Evolutionary conservation across 2,329 filamentous ascomycete species (phyloP), one percentile per base, ranked within the genome.

Genomic region (Fusarium nodosum): DNA sequence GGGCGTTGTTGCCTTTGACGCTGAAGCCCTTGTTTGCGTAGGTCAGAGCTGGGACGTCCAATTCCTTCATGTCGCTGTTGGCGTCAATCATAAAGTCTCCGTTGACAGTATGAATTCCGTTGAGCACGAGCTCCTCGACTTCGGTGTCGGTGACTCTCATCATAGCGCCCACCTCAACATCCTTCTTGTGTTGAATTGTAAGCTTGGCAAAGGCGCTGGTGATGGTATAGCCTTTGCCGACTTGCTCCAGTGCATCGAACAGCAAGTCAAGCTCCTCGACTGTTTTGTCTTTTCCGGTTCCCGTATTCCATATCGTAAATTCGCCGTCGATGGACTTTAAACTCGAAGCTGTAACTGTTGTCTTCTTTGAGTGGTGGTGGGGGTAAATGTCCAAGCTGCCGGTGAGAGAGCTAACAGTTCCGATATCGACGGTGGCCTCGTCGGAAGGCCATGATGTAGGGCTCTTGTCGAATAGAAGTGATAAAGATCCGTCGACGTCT

Each of bases 321-420:
- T 31, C 67, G 13, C 74, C 74, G 3, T 67, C 67, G 2, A 76
- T 44, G 10, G 61, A 69, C 48, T 72, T 68, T 7, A 76, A 65
- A 16, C 56, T 68, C 18, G 70, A 50, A 9, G 65, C 74, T 24
- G 66, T 62, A 3, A 75, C 60, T 4, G 56, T 61, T 6, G 73
- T 76, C 60, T 74, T 74, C 44, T 74, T 71, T 6, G 71, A 73
- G 7, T 59, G 41, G 12, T 62, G 51, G 20, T 73, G 60, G 22
- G 74, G 72, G 62, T 76, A 76, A 11, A 76, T 74, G 8, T 75
- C 69, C 7, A 76, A 34, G 41, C 71, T 63, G 11, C 73, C 72
- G 4, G 69, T 66, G 12, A 76, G 60, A 18, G 70, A 68, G 7
- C 42, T 54, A 11, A 75, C 45, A 15, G 66, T 60, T 36, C 74